Conservation (phyloP, 345 rosid genomes). For the Balakata baccata region DNA sequence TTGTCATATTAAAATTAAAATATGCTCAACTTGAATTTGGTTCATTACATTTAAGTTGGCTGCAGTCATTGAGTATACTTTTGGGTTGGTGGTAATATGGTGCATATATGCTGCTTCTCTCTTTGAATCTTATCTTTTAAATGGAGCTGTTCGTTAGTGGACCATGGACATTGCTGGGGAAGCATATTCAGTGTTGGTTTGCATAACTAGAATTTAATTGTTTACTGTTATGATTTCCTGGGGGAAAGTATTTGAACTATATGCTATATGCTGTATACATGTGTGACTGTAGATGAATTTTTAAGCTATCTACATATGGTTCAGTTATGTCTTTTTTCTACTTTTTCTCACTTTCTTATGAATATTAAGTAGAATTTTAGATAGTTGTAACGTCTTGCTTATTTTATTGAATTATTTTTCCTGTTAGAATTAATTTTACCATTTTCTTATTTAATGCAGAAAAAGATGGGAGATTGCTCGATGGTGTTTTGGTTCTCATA, state of each 20-base stretch:
- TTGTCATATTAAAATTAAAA: not conserved
- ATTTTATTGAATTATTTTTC: no score
- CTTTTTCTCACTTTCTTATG: no score
- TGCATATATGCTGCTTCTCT: not conserved
- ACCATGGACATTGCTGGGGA: not conserved
- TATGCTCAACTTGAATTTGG: not conserved
- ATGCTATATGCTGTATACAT: not conserved
- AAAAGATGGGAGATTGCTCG: no score
- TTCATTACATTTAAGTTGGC: not conserved
- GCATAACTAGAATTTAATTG: not conserved
- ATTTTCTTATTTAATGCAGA: no score
- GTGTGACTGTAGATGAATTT: not conserved
- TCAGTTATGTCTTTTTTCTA: no score
- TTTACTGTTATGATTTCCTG: not conserved
- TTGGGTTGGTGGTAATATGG: not conserved
- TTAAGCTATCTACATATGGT: not conserved
- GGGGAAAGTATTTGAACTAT: not conserved
- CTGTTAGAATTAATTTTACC: no score
- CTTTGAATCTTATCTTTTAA: not conserved
- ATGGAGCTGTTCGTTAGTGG: not conserved
- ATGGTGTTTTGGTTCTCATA: no score
- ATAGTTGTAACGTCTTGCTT: no score
- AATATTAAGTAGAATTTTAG: no score
- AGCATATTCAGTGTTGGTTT: not conserved
- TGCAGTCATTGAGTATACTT: not conserved